phyloP scores from a whole-genome alignment of 192 early-diverging fungal species.

The Mortierella claussenii region DNA sequence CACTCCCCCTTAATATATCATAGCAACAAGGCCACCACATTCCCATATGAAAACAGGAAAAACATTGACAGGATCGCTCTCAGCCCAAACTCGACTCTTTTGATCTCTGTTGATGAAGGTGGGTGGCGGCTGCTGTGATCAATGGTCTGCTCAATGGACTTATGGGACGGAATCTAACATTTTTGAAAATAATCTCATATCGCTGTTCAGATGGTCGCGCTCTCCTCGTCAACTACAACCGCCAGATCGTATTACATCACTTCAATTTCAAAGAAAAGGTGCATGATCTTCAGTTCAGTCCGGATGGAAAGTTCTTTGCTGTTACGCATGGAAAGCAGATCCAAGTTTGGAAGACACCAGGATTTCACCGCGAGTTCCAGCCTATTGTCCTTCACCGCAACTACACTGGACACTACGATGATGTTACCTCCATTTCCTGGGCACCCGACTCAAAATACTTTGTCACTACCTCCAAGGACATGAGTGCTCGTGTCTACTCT shows the following conservation, averaged over 20 bases:
- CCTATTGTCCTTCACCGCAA: slow-evolving; percentile 88
- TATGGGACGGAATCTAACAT: background rate
- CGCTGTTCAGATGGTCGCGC: slow-evolving; percentile 78
- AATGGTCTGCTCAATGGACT: too few species aligned
- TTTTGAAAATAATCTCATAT: background rate
- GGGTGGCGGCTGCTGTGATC: too few species aligned
- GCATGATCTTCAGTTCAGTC: slow-evolving; percentile 89
- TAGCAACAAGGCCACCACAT: slow-evolving; percentile 91
- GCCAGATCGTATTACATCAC: slow-evolving; percentile 86
- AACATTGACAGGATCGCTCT: slow-evolving; percentile 91
- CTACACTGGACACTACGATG: slow-evolving; percentile 87
- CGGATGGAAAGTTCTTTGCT: slow-evolving; percentile 89
- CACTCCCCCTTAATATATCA: background rate
- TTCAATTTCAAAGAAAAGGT: slow-evolving; percentile 90
- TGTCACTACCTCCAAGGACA: slow-evolving; percentile 76
- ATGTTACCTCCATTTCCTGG: slow-evolving; percentile 87
- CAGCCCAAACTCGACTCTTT: slow-evolving; percentile 86
- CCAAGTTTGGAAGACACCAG: slow-evolving; percentile 94
- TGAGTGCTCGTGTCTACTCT: slow-evolving; percentile 82
- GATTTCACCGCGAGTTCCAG: slow-evolving; percentile 90
- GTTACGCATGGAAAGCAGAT: slow-evolving; percentile 87
- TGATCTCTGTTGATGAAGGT: slow-evolving; percentile 94
- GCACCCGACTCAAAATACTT: slow-evolving; percentile 81
- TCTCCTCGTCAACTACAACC: slow-evolving; percentile 86
- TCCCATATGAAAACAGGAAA: slow-evolving; percentile 94